Conservation (phyloP, 2,329 filamentous ascomycete species). For the Fusarium brevicatenulatum region DNA sequence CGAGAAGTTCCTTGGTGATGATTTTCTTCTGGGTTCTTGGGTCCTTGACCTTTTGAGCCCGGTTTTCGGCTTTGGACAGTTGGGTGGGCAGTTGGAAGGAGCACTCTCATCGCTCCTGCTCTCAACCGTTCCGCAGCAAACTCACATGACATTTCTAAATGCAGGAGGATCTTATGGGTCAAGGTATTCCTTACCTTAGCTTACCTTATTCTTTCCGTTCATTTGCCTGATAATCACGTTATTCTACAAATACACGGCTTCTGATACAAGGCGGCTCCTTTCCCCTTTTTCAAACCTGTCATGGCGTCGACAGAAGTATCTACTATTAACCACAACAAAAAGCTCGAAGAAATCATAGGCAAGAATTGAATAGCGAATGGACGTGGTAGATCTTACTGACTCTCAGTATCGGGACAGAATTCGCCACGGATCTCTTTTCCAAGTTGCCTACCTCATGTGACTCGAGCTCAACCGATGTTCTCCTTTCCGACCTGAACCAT, state of each 20-base stretch:
- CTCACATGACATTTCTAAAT: constrained; percentile 15
- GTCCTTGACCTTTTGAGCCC: background rate
- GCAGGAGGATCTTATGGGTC: background rate
- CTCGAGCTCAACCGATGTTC: constrained; percentile 55
- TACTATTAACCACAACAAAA: constrained; percentile 35
- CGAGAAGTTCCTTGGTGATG: background rate
- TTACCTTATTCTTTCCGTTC: background rate
- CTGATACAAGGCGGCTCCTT: background rate
- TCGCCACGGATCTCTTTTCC: constrained; percentile 42
- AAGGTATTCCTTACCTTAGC: background rate
- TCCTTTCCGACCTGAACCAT: constrained; percentile 46
- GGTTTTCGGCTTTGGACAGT: background rate
- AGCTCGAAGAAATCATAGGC: constrained; percentile 41
- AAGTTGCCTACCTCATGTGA: constrained; percentile 34
- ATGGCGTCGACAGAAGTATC: constrained; percentile 39
- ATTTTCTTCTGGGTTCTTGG: background rate
- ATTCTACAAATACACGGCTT: background rate
- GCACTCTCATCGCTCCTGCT: constrained; percentile 5
- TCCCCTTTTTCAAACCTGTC: background rate
- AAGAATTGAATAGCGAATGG: background rate
- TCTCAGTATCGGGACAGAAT: constrained; percentile 36
- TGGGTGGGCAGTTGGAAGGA: constrained; percentile 12
- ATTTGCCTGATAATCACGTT: background rate
- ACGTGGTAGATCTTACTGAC: background rate
- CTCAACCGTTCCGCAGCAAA: background rate